Base-by-base conservation (phyloP, 768 basidiomycete genomes). In the Pulveroboletus ravenelii region DNA sequence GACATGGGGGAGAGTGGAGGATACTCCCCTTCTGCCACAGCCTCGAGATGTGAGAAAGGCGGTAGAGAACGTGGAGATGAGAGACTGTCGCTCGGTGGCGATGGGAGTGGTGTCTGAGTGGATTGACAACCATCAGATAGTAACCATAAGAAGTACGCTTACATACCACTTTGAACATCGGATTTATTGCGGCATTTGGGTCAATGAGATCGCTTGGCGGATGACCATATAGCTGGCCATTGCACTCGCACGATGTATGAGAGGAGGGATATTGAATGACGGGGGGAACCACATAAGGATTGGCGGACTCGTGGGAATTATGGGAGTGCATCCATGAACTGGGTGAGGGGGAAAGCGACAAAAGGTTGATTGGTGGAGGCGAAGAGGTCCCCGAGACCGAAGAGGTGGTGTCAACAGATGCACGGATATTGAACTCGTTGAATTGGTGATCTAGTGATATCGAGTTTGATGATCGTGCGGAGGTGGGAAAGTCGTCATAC, bases 91-190 rank as follows among this genome's bases (percentile, higher is more conserved):
- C 68, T 58, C 30, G 70, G 67, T 32, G 79, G 72, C 20, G 67
- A 59, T 29, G 80, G 77, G 57, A 79, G 68, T 64, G 81, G 79
- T 51, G 81, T 77, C 82, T 85, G 41, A 48, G 38, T 23, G 36
- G 44, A 37, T 48, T 14, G 30, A 40, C 20, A 51, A 42, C 49
- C 13, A 43, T 55, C 37, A 65, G 45, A 35, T 27, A 35, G 30
- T 34, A 41, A 23, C 50, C 12, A 32, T 5, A 31, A 42, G 6
- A 9, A 34, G 27, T 3, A 49, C 2, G 27, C 34, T 50, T 17
- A 81, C 89, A 75, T 72, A 91, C 89, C 74, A 92, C 89, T 80
- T 88, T 85, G 76, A 92, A 92, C 65, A 91, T 90, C 27, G 89
- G 87, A 67, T 92, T 89, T 62, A 90, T 87, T 31, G 76, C 78